A percentile compares a stretch with the other conserved stretches of the same genome.
Evolutionary conservation across 139 green algal species (phyloP).

Genomic region (Deuterostichococcus epilithicus): DNA sequence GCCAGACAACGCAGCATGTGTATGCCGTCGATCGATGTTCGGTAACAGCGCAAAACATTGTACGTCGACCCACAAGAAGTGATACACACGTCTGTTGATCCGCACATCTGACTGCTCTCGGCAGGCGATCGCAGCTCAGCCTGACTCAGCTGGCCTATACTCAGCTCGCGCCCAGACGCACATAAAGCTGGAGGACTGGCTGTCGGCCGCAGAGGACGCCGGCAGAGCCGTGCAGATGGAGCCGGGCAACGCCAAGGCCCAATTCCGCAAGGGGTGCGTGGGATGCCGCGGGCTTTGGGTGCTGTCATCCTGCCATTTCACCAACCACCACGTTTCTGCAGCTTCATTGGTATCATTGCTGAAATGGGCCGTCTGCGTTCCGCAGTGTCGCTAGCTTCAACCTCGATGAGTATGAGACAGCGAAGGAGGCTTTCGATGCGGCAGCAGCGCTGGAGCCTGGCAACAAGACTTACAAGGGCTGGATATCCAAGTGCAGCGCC

Average conservation of each 20-base stretch:
- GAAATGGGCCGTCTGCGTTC: background rate
- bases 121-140: slow-evolving; percentile 11
- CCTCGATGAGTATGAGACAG: slow-evolving; percentile 88
- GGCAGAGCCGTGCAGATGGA: slow-evolving; percentile 65
- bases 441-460: slow-evolving; percentile 46
- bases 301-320: background rate
- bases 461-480: slow-evolving; percentile 53
- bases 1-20: background rate
- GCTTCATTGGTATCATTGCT: background rate
- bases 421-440: slow-evolving; percentile 66
- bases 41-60: background rate
- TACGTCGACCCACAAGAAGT: background rate
- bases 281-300: background rate
- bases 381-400: slow-evolving; percentile 46
- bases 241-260: slow-evolving; percentile 44
- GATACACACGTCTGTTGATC: too few species aligned
- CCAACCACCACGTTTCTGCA: background rate
- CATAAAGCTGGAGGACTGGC: slow-evolving; percentile 59
- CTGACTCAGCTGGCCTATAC: slow-evolving; percentile 12
- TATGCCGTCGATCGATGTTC: too few species aligned
- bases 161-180: slow-evolving; percentile 47
- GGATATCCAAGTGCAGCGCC: slow-evolving; percentile 71
- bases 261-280: slow-evolving; percentile 60
- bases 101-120: background rate
- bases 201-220: slow-evolving; percentile 72